Evolutionary conservation across 352 stramenopile genomes (phyloP), one percentile per base, ranked within the genome.

Genomic region (Globisporangium alternatum): DNA sequence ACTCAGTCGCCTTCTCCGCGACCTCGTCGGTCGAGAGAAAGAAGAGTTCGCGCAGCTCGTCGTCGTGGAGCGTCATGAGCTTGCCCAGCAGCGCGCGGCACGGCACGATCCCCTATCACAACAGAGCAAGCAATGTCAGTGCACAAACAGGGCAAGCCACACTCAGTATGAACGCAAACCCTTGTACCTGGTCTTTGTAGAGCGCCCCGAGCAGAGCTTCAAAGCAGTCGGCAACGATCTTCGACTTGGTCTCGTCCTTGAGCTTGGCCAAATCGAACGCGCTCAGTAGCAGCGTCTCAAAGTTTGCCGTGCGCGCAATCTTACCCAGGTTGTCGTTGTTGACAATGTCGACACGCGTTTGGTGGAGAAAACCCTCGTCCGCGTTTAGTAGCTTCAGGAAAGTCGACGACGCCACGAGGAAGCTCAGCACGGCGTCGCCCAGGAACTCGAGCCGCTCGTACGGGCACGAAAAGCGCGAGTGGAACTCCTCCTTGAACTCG

Each of bases 361-460:
- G 71, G 51, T 92, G 80, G 35, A 95, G 62, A 17, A 89, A 76
- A 5, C 78, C 77, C 70, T 96, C 88, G 37, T 80, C 54, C 2
- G 73, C 81, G 21, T 86, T 67, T n/a, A 78, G 80, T 28, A 92
- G 62, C 68, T 95, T 90, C n/a, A 93, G 58, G 61, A 93, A 94
- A 15, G 81, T 69, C 19, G 86, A 91, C 13, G 84, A 91, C 22
- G 88, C 85, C 41, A 93, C 80, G 13, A 96, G 65, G 60, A 95
- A 92, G 25, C 84, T 86, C n/a, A 96, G 71, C 56, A 93, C 88
- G 0, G 86, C 82, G 49, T 96, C 86, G 13, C 88, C 88, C 0
- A 96, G 62, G 69, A 95, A 96, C 68, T 93, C 86, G 25, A 96
- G 72, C 3, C 88, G 83, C 39, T 95, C 86, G 62, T 96, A 94